phyloP scores from a whole-genome alignment of 179 eudicot genomes.

The Spinacia oleracea region DNA sequence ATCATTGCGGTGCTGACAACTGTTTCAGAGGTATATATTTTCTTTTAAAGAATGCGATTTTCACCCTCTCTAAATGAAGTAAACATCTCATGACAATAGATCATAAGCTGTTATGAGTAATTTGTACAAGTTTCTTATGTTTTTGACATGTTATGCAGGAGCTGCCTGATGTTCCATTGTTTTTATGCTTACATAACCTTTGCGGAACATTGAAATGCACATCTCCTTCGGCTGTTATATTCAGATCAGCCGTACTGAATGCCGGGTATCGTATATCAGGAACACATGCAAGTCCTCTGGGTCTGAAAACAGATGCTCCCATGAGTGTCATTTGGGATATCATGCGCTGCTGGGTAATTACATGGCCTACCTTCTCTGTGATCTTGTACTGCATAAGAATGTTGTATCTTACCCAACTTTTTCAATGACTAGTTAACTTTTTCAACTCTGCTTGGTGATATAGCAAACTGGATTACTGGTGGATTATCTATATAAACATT shows the following conservation, averaged over 20 bases:
- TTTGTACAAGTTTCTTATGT: background rate
- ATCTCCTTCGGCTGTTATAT: slow-evolving; percentile 87
- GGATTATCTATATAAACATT: background rate
- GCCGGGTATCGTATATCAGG: slow-evolving; percentile 98
- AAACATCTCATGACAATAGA: background rate
- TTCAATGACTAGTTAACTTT: background rate
- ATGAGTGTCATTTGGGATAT: slow-evolving; percentile 98
- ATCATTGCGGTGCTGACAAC: slow-evolving; percentile 84
- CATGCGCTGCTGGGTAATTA: slow-evolving; percentile 95
- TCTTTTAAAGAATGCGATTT: background rate
- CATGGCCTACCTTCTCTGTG: background rate
- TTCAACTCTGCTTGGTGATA: background rate
- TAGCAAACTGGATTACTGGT: background rate
- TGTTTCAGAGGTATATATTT: slow-evolving; percentile 79
- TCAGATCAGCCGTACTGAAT: slow-evolving; percentile 91
- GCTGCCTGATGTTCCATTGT: slow-evolving; percentile 89
- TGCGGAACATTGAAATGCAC: slow-evolving; percentile 95
- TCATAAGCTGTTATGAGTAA: background rate
- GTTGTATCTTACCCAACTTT: background rate
- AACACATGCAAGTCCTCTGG: slow-evolving; percentile 80
- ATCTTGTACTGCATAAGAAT: background rate
- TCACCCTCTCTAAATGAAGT: background rate
- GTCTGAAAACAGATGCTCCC: slow-evolving; percentile 92
- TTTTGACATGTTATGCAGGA: slow-evolving; percentile 55
- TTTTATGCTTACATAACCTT: slow-evolving; percentile 81